Conservation (phyloP, 805 yeast genomes). For the Yarrowia deformans region DNA sequence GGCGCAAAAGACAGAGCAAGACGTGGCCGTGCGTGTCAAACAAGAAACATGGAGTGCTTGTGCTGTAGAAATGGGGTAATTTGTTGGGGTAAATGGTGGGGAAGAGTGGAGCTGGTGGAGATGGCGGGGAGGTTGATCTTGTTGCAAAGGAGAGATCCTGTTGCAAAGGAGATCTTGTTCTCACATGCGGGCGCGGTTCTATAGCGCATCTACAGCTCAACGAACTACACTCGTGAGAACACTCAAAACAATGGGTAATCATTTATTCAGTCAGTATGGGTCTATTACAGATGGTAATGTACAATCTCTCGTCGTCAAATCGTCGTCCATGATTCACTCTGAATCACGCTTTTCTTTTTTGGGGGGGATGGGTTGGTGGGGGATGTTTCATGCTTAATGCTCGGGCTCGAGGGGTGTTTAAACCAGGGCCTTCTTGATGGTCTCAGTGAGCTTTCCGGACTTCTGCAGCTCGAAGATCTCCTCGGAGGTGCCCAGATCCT, state of each 20-base stretch:
- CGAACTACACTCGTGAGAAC: too few species aligned
- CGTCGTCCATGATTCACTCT: constrained; percentile 2
- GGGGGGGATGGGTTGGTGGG: neutral
- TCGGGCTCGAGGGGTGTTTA: neutral
- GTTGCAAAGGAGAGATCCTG: too few species aligned
- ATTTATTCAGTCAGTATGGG: constrained; percentile 34
- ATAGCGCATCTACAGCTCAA: neutral
- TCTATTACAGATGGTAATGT: constrained; percentile 31
- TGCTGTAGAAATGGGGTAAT: neutral
- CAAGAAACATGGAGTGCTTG: neutral
- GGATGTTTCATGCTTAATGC: neutral
- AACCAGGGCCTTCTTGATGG: constrained; percentile 25
- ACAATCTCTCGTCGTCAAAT: constrained; percentile 17
- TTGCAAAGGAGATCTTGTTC: too few species aligned
- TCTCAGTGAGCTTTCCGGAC: constrained; percentile 17
- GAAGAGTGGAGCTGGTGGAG: neutral
- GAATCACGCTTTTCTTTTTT: constrained; percentile 7
- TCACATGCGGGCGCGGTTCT: neutral
- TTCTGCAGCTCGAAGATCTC: constrained; percentile 8
- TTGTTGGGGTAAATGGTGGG: neutral
- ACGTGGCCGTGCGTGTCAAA: neutral
- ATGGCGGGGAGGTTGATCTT: neutral
- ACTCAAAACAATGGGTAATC: neutral
- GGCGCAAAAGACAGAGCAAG: neutral
- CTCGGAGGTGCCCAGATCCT: constrained; percentile 26